phyloP scores from a whole-genome alignment of 2,329 filamentous ascomycete species.

The Karstenula rhodostoma region DNA sequence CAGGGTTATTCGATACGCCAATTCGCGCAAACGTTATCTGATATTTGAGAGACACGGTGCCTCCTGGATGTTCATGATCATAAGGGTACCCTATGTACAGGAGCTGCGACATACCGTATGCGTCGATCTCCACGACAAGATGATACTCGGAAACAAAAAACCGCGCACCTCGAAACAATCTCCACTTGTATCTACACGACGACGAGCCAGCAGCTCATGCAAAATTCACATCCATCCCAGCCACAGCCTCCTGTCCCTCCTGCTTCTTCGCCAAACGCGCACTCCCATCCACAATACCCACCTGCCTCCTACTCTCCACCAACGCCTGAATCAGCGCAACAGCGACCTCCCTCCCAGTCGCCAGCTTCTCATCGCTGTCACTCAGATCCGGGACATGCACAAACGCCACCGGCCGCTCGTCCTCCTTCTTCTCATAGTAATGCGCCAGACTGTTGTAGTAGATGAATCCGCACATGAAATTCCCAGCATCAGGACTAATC shows the following conservation, averaged over 20 bases:
- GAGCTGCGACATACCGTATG: too few relatives aligned
- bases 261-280: constrained; percentile 2
- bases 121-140: too few relatives aligned
- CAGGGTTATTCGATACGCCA: too few relatives aligned
- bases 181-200: too few relatives aligned
- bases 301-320: constrained; percentile 38
- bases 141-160: too few relatives aligned
- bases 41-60: too few relatives aligned
- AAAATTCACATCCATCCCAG: constrained; percentile 29
- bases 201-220: not conserved
- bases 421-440: constrained; percentile 30
- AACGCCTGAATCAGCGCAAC: constrained; percentile 46
- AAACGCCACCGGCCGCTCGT: constrained; percentile 43
- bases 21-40: too few relatives aligned
- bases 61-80: too few relatives aligned
- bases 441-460: constrained; percentile 47
- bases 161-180: too few relatives aligned
- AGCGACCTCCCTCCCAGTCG: constrained; percentile 37
- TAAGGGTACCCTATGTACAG: too few relatives aligned
- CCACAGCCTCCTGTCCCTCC: constrained; percentile 3
- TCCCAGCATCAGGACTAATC: constrained; percentile 42
- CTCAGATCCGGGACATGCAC: constrained; percentile 48
- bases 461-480: constrained; percentile 49
- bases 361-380: constrained; percentile 33
- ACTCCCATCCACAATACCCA: constrained; percentile 28